These are phyloP conservation scores for Penicillium frequentans DNA, from an alignment of 2,329 filamentous ascomycete species.

Conservation along the genomic window DNA sequence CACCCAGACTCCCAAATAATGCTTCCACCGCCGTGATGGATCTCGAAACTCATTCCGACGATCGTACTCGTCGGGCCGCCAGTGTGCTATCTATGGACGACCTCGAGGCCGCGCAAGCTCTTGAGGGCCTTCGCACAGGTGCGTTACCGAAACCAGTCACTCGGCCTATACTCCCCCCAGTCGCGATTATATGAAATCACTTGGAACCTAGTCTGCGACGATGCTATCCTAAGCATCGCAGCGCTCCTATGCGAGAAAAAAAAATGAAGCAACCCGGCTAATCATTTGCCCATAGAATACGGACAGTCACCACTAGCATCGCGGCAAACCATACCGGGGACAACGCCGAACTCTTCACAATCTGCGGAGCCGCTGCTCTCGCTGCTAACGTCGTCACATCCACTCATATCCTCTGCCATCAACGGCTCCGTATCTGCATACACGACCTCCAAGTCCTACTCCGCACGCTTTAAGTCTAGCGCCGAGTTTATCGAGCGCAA, in stretches of 20 bases:
- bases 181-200: not conserved
- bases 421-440: slow-evolving; percentile 84
- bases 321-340: slow-evolving; percentile 32
- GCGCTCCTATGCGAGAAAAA: not conserved
- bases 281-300: slow-evolving; percentile 55
- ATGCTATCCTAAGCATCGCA: not conserved
- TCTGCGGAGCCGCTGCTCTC: slow-evolving; percentile 78
- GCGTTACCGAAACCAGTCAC: slow-evolving; percentile 28
- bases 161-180: not conserved
- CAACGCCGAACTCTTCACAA: slow-evolving; percentile 46
- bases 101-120: slow-evolving; percentile 67
- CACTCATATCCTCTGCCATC: slow-evolving; percentile 80
- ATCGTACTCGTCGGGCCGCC: slow-evolving; percentile 44
- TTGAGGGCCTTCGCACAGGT: slow-evolving; percentile 75
- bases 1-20: slow-evolving; percentile 20
- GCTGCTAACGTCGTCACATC: slow-evolving; percentile 84
- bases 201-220: not conserved
- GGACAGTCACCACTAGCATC: slow-evolving; percentile 62
- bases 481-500: slow-evolving; percentile 90
- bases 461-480: slow-evolving; percentile 81
- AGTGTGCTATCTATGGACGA: slow-evolving; percentile 52
- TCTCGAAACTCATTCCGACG: slow-evolving; percentile 38
- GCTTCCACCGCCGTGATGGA: slow-evolving; percentile 38
- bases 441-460: slow-evolving; percentile 84
- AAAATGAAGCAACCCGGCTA: slow-evolving; percentile 3